These are phyloP conservation scores for Alternaria atra DNA, from an alignment of 2,329 filamentous ascomycete genomes.

Conservation along the genomic window DNA sequence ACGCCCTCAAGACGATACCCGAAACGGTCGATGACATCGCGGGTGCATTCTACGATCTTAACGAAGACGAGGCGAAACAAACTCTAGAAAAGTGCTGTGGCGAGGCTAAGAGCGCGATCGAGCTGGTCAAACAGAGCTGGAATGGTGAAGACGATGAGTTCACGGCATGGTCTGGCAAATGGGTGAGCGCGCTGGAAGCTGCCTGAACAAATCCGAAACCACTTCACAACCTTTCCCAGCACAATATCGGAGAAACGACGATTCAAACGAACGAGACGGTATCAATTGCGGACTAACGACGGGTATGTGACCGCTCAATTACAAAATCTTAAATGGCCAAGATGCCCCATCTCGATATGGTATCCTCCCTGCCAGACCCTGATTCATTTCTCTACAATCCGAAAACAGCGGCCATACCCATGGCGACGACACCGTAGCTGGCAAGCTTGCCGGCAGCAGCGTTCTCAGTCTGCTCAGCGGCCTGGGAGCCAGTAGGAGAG, in stretches of 20 bases:
- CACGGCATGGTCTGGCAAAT: slow-evolving; percentile 74
- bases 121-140: slow-evolving; percentile 69
- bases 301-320: background rate
- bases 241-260: background rate
- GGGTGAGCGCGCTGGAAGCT: slow-evolving; percentile 57
- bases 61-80: slow-evolving; percentile 66
- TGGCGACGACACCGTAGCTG: slow-evolving; percentile 34
- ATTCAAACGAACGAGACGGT: background rate
- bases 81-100: slow-evolving; percentile 68
- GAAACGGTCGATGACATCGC: slow-evolving; percentile 76
- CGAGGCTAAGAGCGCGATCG: slow-evolving; percentile 65
- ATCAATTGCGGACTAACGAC: background rate
- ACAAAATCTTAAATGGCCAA: background rate
- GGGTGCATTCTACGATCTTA: slow-evolving; percentile 74
- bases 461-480: slow-evolving; percentile 21
- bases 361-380: background rate
- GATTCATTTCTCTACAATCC: slow-evolving; percentile 27
- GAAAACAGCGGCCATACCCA: slow-evolving; percentile 34
- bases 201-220: background rate
- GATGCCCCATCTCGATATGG: background rate
- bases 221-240: background rate
- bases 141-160: slow-evolving; percentile 76
- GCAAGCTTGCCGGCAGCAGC: slow-evolving; percentile 32
- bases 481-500: slow-evolving; percentile 10
- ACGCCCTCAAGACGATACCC: slow-evolving; percentile 67